Conservation (phyloP, 2,329 filamentous ascomycete genomes). For the Fusarium drepaniforme region DNA sequence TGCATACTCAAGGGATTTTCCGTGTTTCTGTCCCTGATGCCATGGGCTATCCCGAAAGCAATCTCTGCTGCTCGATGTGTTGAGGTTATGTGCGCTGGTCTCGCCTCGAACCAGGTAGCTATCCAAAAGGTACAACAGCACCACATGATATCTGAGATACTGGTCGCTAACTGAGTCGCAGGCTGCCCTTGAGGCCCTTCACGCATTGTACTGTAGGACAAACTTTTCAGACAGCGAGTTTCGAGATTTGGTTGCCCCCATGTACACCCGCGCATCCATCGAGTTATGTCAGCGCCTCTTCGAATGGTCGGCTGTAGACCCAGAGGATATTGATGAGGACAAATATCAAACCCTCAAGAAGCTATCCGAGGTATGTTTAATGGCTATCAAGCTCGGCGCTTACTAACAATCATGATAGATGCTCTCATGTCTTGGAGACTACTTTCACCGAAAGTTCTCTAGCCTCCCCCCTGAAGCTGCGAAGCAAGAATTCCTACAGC, state of each 20-base stretch:
- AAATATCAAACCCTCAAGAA: slow-evolving; percentile 95
- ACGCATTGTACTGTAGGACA: slow-evolving; percentile 81
- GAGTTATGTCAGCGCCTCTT: slow-evolving; percentile 80
- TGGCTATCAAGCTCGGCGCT: neutral
- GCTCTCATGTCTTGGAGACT: slow-evolving; percentile 86
- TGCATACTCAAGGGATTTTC: slow-evolving; percentile 83
- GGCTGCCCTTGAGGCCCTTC: slow-evolving; percentile 86
- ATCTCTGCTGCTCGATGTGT: slow-evolving; percentile 79
- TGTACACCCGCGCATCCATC: slow-evolving; percentile 80
- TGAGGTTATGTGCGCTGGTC: slow-evolving; percentile 75
- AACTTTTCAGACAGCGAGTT: slow-evolving; percentile 85
- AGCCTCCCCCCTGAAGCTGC: slow-evolving; percentile 74
- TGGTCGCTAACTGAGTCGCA: slow-evolving; percentile 49
- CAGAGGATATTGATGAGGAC: slow-evolving; percentile 87
- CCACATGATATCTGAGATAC: neutral
- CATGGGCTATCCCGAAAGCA: slow-evolving; percentile 89
- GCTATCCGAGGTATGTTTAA: slow-evolving; percentile 80
- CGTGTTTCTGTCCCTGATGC: slow-evolving; percentile 82
- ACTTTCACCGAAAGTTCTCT: slow-evolving; percentile 82
- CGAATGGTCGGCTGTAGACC: slow-evolving; percentile 83
- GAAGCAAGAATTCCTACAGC: slow-evolving; percentile 79
- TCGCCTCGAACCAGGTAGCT: slow-evolving; percentile 77
- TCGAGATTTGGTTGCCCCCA: slow-evolving; percentile 79
- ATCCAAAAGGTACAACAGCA: slow-evolving; percentile 74
- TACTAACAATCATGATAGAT: slow-evolving; percentile 64